Evolutionary conservation across 2,329 filamentous ascomycete species (phyloP), one percentile per base, ranked within the genome.

Genomic region (Nothopassalora personata): DNA sequence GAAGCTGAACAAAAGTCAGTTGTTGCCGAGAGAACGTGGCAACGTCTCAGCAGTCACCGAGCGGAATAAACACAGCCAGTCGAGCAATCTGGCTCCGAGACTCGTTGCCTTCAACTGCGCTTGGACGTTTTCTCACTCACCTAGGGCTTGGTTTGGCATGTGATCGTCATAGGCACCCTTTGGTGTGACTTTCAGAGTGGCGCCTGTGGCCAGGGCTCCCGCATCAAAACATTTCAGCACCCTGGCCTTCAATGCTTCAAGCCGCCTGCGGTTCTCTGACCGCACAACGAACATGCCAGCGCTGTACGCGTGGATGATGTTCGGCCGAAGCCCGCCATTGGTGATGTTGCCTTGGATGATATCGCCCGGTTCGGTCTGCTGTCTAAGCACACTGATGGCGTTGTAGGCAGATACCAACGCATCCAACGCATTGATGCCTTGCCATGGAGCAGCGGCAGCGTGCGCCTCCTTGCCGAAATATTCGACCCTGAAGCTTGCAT

Each of bases 81-180:
- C 13, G n/a, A 43, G 36, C n/a, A 18, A n/a, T n/a, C 13, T 18
- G n/a, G 39, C 18, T 18, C 39, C 13, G 18, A 43, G 39, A 43
- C 39, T n/a, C 39, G n/a, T 43, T 43, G 15, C 39, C 39, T n/a
- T 43, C 39, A 5, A n/a, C 39, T n/a, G 39, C 11, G 39, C 46
- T 11, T 64, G 56, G 56, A 67, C 70, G 5, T 50, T 54, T 3
- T 34, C 19, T 0, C n/a, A 43, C 39, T 43, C 18, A 43, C 68
- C 82, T 13, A 85, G 71, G 13, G 78, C 71, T 6, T 73, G 72
- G 64, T 83, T 84, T 0, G 82, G 82, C 4, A 84, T 76, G 64
- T 84, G 80, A 67, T 85, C 79, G 13, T 77, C 76, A 65, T 85
- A 85, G 0, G 74, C 74, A 54, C 74, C 73, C 4, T 71, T 70